A percentile compares a stretch with the other conserved stretches of the same genome.
phyloP scores from a whole-genome alignment of 2,329 filamentous ascomycete genomes.

The Diaporthe citri region DNA sequence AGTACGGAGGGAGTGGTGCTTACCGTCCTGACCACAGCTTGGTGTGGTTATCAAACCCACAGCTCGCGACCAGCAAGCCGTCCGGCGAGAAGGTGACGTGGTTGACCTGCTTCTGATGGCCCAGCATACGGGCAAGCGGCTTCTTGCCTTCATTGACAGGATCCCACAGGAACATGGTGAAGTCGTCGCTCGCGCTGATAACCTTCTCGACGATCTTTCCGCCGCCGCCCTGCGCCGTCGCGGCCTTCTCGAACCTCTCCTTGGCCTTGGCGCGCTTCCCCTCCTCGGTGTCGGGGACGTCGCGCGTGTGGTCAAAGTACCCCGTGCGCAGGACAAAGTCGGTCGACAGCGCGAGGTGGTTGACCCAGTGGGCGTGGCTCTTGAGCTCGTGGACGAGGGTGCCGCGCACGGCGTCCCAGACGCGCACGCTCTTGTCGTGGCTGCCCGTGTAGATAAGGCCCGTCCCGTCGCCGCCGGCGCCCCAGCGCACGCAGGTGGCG shows the following conservation, averaged over 20 bases:
- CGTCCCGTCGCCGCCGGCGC: slow-evolving; percentile 69
- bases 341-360: slow-evolving; percentile 92
- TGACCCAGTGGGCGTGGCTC: slow-evolving; percentile 93
- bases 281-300: slow-evolving; percentile 75
- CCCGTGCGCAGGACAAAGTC: slow-evolving; percentile 89
- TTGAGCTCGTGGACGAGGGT: slow-evolving; percentile 83
- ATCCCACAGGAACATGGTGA: slow-evolving; percentile 97
- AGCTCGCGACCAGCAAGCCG: slow-evolving; percentile 86
- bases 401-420: slow-evolving; percentile 87
- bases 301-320: slow-evolving; percentile 85
- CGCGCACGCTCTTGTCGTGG: slow-evolving; percentile 91
- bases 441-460: slow-evolving; percentile 86
- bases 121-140: slow-evolving; percentile 87
- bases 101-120: slow-evolving; percentile 97
- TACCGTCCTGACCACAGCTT: slow-evolving; percentile 88
- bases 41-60: slow-evolving; percentile 93
- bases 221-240: slow-evolving; percentile 68
- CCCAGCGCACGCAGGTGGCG: slow-evolving; percentile 94
- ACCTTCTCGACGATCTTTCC: slow-evolving; percentile 85
- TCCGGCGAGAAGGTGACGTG: slow-evolving; percentile 96
- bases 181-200: slow-evolving; percentile 93
- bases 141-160: slow-evolving; percentile 80
- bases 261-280: slow-evolving; percentile 81
- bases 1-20: too few relatives aligned
- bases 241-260: slow-evolving; percentile 87